A percentile compares a stretch with the other conserved stretches of the same genome.
Evolutionary conservation across 148 eudicot species (phyloP).

Genomic region (Spergularia marina): DNA sequence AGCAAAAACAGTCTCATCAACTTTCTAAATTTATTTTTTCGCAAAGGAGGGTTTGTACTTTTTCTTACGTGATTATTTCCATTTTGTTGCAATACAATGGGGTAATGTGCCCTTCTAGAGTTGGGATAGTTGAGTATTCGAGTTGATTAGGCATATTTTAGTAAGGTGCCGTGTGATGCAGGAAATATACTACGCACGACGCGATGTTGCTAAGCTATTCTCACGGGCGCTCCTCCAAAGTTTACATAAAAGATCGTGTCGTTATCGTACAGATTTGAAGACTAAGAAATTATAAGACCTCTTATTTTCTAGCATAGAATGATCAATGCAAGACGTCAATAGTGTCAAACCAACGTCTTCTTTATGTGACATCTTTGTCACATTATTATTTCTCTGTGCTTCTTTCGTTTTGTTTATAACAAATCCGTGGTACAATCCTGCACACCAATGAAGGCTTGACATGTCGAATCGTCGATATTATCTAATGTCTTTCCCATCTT

Average conservation of each 20-base stretch:
- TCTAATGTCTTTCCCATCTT: no score
- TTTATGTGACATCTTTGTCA: neutral
- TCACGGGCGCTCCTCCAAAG: constrained; percentile 22
- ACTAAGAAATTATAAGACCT: constrained; percentile 6
- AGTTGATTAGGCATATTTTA: neutral
- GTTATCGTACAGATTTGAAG: constrained; percentile 12
- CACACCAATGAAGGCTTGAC: no score
- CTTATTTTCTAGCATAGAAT: constrained; percentile 27
- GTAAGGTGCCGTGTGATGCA: constrained; percentile 19
- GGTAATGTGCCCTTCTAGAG: neutral
- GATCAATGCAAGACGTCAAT: constrained; percentile 26
- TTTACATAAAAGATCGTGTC: constrained; percentile 14
- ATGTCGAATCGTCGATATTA: no score
- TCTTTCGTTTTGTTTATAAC: neutral
- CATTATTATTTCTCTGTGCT: no score
- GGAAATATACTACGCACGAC: constrained; percentile 1
- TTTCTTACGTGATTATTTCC: neutral
- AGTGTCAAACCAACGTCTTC: constrained; percentile 25
- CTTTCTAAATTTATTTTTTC: no score
- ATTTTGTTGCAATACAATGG: neutral
- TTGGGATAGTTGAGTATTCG: neutral
- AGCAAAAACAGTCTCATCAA: no score
- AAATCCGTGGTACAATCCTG: neutral
- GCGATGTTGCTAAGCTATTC: neutral
- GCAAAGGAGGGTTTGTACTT: no score